Base-by-base conservation (phyloP, 148 eudicot species). In the Amaranthus hypochondriacus region DNA sequence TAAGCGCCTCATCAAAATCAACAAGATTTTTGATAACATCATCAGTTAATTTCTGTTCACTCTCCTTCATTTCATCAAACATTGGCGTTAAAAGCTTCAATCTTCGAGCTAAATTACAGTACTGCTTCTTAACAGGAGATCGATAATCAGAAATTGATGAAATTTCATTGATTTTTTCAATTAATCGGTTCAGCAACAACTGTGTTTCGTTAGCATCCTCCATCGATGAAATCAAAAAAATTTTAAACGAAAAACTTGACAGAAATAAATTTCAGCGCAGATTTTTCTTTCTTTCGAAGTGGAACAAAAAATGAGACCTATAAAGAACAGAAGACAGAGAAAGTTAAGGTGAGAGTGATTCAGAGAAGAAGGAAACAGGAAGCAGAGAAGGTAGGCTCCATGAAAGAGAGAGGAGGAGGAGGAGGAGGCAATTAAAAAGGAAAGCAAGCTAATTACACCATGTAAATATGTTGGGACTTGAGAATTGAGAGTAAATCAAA, bases 41-140 rank as follows among this genome's bases (percentile, higher is more conserved):
- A 4, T 79, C 66, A 4, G 84, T 66, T 9, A 88, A 72, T 0
- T 71, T 43, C 62, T 80, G 83, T 47, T 81, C 81, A 75, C 73
- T 79, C 18, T 91, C 98, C 63, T 84, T 88, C 59, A 93, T 84
- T 80, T 93, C 97, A 72, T 93, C 98, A 54, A 93, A 93, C 95
- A 93, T 83, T 61, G 98, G 95, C n/a, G 83, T 76, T 76, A 93
- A 76, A 39, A 93, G 84, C 87, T 93, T 93, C 70, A 93, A 69
- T 76, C 98, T 73, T 48, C 98, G 66, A 5, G 92, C 91, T 76
- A 93, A 74, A 74, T 93, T 93, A 51, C 86, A 80, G 77, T 83
- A 91, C 69, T 89, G 91, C 74, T 81, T 93, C 83, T 88, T 93
- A n/a, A 91, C 90, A 12, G 83, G 51, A 39, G 71, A 57, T 28